Percentiles rank a stretch among this genome's conserved stretches.
Conservation (phyloP, 2,329 filamentous ascomycete species). For the Fonsecaea nubica region DNA sequence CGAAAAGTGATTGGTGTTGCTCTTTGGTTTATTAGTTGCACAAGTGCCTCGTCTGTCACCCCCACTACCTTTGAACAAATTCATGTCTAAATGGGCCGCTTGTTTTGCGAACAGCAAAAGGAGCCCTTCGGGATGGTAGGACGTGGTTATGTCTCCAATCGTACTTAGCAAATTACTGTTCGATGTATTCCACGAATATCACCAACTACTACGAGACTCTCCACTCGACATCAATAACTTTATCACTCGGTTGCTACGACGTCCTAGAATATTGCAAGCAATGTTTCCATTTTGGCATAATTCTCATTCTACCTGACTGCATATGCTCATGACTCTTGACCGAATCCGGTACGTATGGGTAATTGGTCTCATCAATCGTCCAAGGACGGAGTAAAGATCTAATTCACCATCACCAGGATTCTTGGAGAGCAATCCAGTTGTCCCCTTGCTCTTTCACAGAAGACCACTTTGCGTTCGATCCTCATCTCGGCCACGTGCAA, state of each 20-base stretch:
- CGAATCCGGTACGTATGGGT: neutral
- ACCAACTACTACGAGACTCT: too few species aligned
- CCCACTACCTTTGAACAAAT: too few species aligned
- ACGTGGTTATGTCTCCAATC: too few species aligned
- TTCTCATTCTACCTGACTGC: neutral
- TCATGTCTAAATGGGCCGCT: too few species aligned
- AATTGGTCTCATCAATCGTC: neutral
- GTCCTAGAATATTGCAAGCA: neutral
- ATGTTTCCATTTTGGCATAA: neutral
- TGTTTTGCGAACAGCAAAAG: too few species aligned
- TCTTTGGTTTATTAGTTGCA: too few species aligned
- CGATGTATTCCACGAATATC: too few species aligned
- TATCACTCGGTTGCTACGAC: neutral
- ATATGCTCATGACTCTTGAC: slow-evolving; percentile 2
- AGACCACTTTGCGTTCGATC: neutral
- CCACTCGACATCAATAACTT: neutral
- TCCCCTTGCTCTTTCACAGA: neutral
- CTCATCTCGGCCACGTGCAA: neutral
- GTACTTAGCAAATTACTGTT: too few species aligned
- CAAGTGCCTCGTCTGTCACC: too few species aligned
- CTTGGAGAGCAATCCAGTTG: neutral
- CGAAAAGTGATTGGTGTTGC: too few species aligned
- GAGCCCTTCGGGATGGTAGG: too few species aligned
- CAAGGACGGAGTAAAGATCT: neutral
- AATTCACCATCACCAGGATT: neutral